Evolutionary conservation across 2,329 filamentous ascomycete genomes (phyloP).

Genomic region (Myriosclerotinia scirpicola): DNA sequence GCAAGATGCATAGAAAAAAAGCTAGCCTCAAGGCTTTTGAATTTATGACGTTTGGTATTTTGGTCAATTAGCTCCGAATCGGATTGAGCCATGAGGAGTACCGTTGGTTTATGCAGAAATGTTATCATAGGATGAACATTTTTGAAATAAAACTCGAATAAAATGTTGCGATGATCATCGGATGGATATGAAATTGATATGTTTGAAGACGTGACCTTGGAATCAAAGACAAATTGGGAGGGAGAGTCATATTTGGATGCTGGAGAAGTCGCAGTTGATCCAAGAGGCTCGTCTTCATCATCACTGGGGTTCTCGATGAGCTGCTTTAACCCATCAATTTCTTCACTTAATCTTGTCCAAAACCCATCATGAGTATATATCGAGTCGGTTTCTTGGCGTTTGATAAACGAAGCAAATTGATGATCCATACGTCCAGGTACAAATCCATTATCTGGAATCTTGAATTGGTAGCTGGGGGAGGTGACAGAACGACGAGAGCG

Average conservation of each 20-base stretch:
- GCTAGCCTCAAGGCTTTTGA: constrained; percentile 20
- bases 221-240: constrained; percentile 17
- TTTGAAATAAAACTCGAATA: constrained; percentile 8
- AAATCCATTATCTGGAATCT: not conserved
- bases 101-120: constrained; percentile 8
- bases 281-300: constrained; percentile 19
- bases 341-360: constrained; percentile 24
- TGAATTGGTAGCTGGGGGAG: not conserved
- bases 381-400: constrained; percentile 16
- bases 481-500: constrained; percentile 11
- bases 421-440: constrained; percentile 15
- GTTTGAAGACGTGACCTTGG: not conserved
- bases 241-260: constrained; percentile 19
- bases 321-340: constrained; percentile 22
- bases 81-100: not conserved
- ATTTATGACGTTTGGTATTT: constrained; percentile 19
- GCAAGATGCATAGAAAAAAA: constrained; percentile 11
- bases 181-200: constrained; percentile 17
- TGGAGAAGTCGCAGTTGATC: constrained; percentile 6
- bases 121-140: constrained; percentile 21
- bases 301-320: constrained; percentile 20
- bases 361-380: constrained; percentile 22
- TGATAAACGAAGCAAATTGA: constrained; percentile 21
- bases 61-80: not conserved
- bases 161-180: not conserved